Evolutionary conservation across 768 basidiomycete species (phyloP).

Genomic region (Macrolepiota dolichaula): DNA sequence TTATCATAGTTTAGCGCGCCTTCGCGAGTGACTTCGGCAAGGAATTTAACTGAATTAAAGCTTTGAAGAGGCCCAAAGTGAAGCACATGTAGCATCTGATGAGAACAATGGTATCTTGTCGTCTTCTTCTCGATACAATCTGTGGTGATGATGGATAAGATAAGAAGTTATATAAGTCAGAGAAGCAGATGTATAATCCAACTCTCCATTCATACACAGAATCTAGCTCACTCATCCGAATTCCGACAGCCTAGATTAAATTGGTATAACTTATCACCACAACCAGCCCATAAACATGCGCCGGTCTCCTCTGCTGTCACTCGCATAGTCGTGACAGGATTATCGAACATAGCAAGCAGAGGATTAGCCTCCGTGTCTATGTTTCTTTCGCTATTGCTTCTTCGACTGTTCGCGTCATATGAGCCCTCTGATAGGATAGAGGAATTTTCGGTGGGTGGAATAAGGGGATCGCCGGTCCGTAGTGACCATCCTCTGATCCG

Average conservation of each 20-base stretch:
- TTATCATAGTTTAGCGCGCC: neutral
- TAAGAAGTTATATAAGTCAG: neutral
- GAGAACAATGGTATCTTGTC: neutral
- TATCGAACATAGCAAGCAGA: conserved; percentile 30
- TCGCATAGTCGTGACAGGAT: conserved; percentile 45
- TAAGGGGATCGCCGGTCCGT: conserved; percentile 43
- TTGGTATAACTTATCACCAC: conserved; percentile 40
- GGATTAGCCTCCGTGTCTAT: conserved; percentile 19
- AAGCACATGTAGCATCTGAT: neutral
- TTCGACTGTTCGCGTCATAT: neutral
- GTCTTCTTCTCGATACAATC: neutral
- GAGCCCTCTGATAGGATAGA: neutral
- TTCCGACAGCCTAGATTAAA: conserved; percentile 44
- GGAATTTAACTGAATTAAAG: neutral
- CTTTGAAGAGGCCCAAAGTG: no score
- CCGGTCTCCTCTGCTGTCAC: conserved; percentile 38
- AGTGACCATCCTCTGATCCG: conserved; percentile 71
- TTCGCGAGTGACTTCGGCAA: neutral
- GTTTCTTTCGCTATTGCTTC: neutral
- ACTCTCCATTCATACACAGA: neutral
- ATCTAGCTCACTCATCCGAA: neutral
- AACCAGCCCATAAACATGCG: conserved; percentile 51
- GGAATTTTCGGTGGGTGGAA: conserved; percentile 15
- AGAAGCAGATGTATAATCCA: neutral
- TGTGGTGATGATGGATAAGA: neutral